Evolutionary conservation across 805 yeast genomes (phyloP).

Genomic region (Debaryomyces prosopidis): DNA sequence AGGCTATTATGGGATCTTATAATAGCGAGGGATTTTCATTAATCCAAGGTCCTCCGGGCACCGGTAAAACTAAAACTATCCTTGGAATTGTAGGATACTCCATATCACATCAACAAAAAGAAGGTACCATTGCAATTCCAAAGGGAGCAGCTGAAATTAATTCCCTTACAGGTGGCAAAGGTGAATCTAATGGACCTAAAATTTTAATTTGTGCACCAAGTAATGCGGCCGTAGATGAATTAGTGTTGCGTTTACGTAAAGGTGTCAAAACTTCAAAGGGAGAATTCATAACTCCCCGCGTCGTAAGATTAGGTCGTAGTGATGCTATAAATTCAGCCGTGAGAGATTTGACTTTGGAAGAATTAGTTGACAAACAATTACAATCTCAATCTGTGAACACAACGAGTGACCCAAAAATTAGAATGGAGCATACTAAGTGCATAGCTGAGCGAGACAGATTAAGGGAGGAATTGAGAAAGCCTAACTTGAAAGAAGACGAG

Average conservation of each 20-base stretch:
- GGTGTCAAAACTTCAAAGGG: conserved; percentile 69
- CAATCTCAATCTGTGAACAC: conserved; percentile 37
- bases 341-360: conserved; percentile 81
- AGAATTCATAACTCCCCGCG: conserved; percentile 52
- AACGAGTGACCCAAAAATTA: conserved; percentile 46
- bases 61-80: conserved; percentile 97
- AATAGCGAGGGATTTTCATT: conserved; percentile 74
- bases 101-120: conserved; percentile 38
- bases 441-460: conserved; percentile 59
- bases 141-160: conserved; percentile 6
- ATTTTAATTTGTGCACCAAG: conserved; percentile 95
- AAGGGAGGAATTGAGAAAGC: conserved; percentile 35
- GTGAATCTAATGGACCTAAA: conserved; percentile 37
- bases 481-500: conserved; percentile 37
- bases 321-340: conserved; percentile 87
- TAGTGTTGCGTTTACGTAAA: conserved; percentile 74
- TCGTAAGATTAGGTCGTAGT: conserved; percentile 86
- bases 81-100: conserved; percentile 85
- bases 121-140: conserved; percentile 20
- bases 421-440: conserved; percentile 51
- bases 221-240: conserved; percentile 97
- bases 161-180: not conserved
- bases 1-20: conserved; percentile 77
- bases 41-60: conserved; percentile 99
- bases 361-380: conserved; percentile 67